Base-by-base conservation (phyloP, 768 basidiomycete genomes). In the Pholiota molesta region DNA sequence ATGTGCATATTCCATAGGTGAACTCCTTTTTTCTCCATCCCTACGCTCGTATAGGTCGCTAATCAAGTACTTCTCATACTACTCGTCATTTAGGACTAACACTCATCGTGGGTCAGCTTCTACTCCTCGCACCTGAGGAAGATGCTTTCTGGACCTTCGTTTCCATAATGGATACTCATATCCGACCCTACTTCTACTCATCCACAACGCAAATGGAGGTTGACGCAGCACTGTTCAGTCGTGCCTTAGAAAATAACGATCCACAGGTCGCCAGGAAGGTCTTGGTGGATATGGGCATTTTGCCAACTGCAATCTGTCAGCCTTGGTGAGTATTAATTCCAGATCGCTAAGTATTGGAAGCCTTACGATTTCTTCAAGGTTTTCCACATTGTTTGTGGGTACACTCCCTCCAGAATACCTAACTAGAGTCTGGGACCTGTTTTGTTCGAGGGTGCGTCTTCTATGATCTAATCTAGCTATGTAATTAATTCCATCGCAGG, bases 111-210 rank as follows among this genome's bases (percentile, higher is more conserved):
- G 90, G 90, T 1, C 87, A 92, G 63, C 75, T 94, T 51, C 74
- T 94, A 0, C 74, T 89, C 9, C 86, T 90, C 52, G 85, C 91
- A 0, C 93, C 92, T 0, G 92, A 95, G 64, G 93, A 95, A 71
- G 93, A 95, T 65, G 92, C 91, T 0, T 95, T 95, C 72, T 95
- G 92, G 92, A 94, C 91, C 19, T 94, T 94, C 70, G 82, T 91
- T 0, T 92, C 91, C 2, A 76, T 94, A 65, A 95, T 95, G 92
- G 91, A 94, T 66, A 83, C 84, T 0, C 87, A 93, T 65, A 77
- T 94, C n/a, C 88, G 92, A 1, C 79, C 87, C 0, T 93, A 93
- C 72, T 95, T 92, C 70, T 84, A 88, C 39, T 68, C 80, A 0
- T 52, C 66, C 8, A 62, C 65, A 1, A 78, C 80, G 2, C 90